Evolutionary conservation across 805 yeast species (phyloP).

Genomic region (Sugiyamaella lignohabitans): DNA sequence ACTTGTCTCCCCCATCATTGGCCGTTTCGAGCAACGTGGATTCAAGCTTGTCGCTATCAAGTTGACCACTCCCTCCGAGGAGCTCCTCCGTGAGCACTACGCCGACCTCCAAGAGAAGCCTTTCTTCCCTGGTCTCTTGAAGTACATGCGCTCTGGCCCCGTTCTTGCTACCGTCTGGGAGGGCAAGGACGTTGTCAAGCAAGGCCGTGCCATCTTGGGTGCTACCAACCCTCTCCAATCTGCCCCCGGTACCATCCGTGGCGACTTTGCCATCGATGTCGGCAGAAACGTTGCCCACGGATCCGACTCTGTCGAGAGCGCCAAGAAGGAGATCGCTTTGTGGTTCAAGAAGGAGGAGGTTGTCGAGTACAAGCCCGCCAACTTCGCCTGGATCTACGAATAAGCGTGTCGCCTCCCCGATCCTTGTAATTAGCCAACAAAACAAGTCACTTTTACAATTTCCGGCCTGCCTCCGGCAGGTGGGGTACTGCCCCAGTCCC

Average conservation of each 20-base stretch:
- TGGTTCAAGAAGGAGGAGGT: constrained; percentile 99
- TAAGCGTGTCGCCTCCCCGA: no score
- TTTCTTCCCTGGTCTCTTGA: constrained; percentile 93
- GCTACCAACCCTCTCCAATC: constrained; percentile 98
- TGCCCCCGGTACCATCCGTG: constrained; percentile 99
- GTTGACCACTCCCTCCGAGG: constrained; percentile 81
- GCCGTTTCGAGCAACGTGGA: constrained; percentile 96
- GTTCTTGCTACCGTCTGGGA: constrained; percentile 99
- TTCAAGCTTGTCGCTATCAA: constrained; percentile 95
- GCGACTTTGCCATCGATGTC: constrained; percentile 96
- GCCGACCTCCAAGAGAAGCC: constrained; percentile 93
- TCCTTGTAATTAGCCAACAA: not conserved
- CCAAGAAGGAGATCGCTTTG: constrained; percentile 88
- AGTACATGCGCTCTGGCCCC: constrained; percentile 98
- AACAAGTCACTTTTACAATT: not conserved
- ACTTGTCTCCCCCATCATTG: constrained; percentile 77
- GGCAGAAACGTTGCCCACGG: constrained; percentile 99
- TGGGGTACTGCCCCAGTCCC: not conserved
- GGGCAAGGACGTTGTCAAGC: constrained; percentile 99
- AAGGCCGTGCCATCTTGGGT: constrained; percentile 96
- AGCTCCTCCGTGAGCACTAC: constrained; percentile 87
- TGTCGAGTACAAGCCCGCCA: constrained; percentile 81
- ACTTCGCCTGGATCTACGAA: constrained; percentile 90
- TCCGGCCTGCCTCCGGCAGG: no score
- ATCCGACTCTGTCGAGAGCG: constrained; percentile 97